Base-by-base conservation (phyloP, 345 rosid species). In the Aquilaria malaccensis region DNA sequence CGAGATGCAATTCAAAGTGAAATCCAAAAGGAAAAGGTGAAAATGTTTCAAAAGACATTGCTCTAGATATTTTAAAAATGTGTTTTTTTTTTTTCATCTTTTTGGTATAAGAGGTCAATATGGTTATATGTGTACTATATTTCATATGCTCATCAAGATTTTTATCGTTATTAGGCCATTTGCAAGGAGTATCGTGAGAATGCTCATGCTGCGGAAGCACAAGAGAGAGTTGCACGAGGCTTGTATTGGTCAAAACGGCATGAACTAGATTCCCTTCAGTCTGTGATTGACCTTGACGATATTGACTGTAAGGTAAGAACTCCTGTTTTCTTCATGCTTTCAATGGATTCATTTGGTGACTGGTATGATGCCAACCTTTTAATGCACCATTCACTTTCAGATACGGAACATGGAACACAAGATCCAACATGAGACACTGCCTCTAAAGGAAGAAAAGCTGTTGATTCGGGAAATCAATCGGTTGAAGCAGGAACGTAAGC, bases 401-500 rank as follows among this genome's bases (percentile, higher is more conserved):
- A 81, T 88, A 73, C 80, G 70, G 45, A 73, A 66, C 66, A 79
- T 78, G 88, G 85, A 83, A 67, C 86, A 80, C 71, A 80, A 37
- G 76, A 86, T 91, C 58, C 80, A 85, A 45, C 96, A 88, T 63
- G 88, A 81, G 74, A 88, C 90, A 52, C 55, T 91, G 48, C 67
- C 82, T 56, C 63, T 91, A 61, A 88, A 69, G 74, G 95, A 88
- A 78, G 96, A 91, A 74, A 91, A 86, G 70, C 79, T 77, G 52
- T 70, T 68, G 29, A 75, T 91, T 67, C 86, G 83, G 58, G 95
- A 86, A 41, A 85, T 91, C 53, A 82, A 86, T 65, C 83, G 77
- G 52, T 68, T 86, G 79, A 85, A 76, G 76, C 84, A 74, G 65
- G 64, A 46, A 45, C 95, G 86, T 33, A 87, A 80, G 14, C 85